A percentile compares a stretch with the other conserved stretches of the same genome.
phyloP scores from a whole-genome alignment of 2,329 filamentous ascomycete species.

The Aotearoamyces nothofagi region DNA sequence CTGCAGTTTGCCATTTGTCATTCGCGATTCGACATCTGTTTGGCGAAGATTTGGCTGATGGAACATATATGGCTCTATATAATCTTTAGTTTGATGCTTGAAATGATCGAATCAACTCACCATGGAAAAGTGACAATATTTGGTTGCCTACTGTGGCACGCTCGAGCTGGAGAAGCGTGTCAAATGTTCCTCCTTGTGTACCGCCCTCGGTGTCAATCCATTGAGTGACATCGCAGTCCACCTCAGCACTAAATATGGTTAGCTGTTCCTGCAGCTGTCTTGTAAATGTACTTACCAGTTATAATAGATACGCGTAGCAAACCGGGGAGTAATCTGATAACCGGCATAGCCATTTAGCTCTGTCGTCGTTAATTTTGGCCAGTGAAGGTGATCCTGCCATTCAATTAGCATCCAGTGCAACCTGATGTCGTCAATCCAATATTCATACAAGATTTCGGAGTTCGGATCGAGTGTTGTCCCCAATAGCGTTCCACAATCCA shows the following conservation, averaged over 20 bases:
- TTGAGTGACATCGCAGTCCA: conserved; percentile 1
- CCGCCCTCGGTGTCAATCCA: conserved; percentile 1
- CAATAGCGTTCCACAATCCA: conserved; percentile 44
- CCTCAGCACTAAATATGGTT: conserved; percentile 11
- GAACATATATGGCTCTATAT: conserved; percentile 24
- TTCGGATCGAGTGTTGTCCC: conserved; percentile 42
- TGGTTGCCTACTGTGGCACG: not conserved
- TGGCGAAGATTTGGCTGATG: conserved; percentile 47
- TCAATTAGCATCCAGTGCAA: too few relatives aligned
- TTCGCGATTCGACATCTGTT: conserved; percentile 22
- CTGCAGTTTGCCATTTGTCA: conserved; percentile 12
- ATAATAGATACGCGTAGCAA: conserved; percentile 48
- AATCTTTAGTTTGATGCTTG: too few relatives aligned
- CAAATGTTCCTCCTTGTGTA: conserved; percentile 29
- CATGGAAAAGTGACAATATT: conserved; percentile 1
- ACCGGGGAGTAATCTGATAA: conserved; percentile 40
- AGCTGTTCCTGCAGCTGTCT: too few relatives aligned
- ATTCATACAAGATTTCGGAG: conserved; percentile 36
- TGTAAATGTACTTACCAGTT: too few relatives aligned
- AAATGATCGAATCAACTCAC: too few relatives aligned
- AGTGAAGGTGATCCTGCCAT: too few relatives aligned
- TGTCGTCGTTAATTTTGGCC: conserved; percentile 36
- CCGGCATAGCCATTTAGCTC: conserved; percentile 37
- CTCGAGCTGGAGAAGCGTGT: conserved; percentile 38
- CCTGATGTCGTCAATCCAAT: too few relatives aligned